Base-by-base conservation (phyloP, 2,329 filamentous ascomycete genomes). In the Apiospora marii region DNA sequence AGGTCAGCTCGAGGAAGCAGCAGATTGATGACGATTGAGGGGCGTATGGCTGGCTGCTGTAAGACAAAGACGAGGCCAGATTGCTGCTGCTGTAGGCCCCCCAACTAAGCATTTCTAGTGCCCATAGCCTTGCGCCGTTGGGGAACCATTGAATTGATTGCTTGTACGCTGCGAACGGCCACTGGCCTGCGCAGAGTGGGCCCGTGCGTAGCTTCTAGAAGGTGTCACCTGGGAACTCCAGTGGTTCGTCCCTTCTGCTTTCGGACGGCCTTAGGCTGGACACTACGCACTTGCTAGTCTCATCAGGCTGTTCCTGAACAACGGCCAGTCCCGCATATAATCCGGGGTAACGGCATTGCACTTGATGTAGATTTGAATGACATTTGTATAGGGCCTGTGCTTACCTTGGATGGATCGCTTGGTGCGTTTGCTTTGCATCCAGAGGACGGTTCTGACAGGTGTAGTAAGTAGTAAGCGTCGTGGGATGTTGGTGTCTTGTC, bases 61-160 rank as follows among this genome's bases (percentile, higher is more conserved):
- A 49, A 49, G 34, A 61, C 24, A 41, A 41, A 64, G 34, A 64
- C 58, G n/a, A 64, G 58, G 58, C 58, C 58, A 64, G 58, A 64
- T 64, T 64, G 58, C 58, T 64, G 19, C 30, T 61, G 53, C 19
- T 37, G 53, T 16, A 34, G 53, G 30, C 53, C 49, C 48, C n/a
- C n/a, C 8, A 51, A 51, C n/a, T 24, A 14, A 14, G 24, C 49
- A 24, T 61, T 61, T 34, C 19, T 61, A 34, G 53, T 61, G 53
- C 14, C 22, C 6, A 30, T 61, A 34, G 53, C 53, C 53, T 61
- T 37, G 53, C 53, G 7, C 30, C 30, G 30, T 61, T 24, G 14
- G 51, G 51, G 5, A 34, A 58, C 27, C 27, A 19, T 19, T 8
- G 16, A 58, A 34, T 19, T 58, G 8, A 48, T n/a, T 51, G n/a